Base-by-base conservation (phyloP, 352 stramenopile genomes). In the Pythium pyrilobum region DNA sequence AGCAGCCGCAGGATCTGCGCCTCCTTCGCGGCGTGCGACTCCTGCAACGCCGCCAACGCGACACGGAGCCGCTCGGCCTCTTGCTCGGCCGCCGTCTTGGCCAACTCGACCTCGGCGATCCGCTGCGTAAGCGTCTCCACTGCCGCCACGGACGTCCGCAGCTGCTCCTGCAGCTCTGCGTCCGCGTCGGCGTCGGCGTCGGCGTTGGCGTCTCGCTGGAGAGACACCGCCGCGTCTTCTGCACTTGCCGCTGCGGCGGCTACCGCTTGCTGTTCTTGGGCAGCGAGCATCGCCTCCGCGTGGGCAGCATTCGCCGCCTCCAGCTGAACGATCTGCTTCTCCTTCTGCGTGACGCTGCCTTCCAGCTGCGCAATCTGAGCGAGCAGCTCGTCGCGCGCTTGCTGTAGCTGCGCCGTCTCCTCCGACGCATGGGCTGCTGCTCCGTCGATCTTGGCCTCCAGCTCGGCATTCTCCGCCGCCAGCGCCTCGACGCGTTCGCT, bases 361-460 rank as follows among this genome's bases (percentile, higher is more conserved):
- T 31, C 36, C 38, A 41, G 34, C 16, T 54, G 18, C 20, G 8
- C 38, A 29, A 23, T 9, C 8, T 44, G 16, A 27, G 21, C 18
- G 29, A 24, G 27, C 18, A 51, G 32, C 20, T 39, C 4, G 9
- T 28, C 0, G 4, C 28, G n/a, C 44, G 8, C 37, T 11, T 29
- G 8, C 37, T 43, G 37, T 20, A 43, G 31, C n/a, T 25, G 27
- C 29, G 59, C 62, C 54, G 71, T 69, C 15, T 62, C 68, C 41
- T 74, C 59, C 18, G 74, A 56, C 23, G 69, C 41, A 9, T 53
- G 59, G 38, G 59, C 16, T 4, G 28, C 28, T 9, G 25, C 7
- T 47, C 0, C 71, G 33, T 52, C 70, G 55, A 3, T 44, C 51
- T 36, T 53, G 46, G 31, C 31, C 18, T 29, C 10, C 3, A 13